Evolutionary conservation across 2,329 filamentous ascomycete genomes (phyloP).

Genomic region (Colletotrichum truncatum): DNA sequence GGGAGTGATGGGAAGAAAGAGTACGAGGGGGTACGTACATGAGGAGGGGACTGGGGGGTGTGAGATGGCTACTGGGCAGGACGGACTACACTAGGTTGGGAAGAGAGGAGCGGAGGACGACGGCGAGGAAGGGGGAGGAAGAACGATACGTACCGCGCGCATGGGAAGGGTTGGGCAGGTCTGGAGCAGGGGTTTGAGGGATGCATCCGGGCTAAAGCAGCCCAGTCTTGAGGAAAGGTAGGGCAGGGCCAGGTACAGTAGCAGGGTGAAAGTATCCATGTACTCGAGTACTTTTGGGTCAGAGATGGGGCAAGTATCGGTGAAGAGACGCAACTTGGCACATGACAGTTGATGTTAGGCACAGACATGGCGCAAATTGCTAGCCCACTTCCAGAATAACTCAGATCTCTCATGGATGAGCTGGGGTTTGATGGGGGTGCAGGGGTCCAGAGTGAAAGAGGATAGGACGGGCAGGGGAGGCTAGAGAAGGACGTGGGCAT

Average conservation of each 20-base stretch:
- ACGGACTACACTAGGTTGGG: background rate
- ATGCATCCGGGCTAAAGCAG: slow-evolving; percentile 27
- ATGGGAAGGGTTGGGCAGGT: no score
- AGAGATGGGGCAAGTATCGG: slow-evolving; percentile 27
- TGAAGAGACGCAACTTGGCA: slow-evolving; percentile 31
- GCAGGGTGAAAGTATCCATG: background rate
- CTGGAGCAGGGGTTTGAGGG: slow-evolving; percentile 20
- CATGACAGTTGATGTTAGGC: slow-evolving; percentile 29
- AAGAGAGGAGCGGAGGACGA: background rate
- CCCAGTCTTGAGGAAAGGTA: slow-evolving; percentile 12
- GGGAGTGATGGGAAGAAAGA: slow-evolving; percentile 8
- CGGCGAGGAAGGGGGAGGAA: no score
- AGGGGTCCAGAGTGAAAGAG: slow-evolving; percentile 8
- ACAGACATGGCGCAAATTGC: slow-evolving; percentile 31
- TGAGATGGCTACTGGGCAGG: background rate
- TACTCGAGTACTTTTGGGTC: background rate
- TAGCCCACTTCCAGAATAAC: slow-evolving; percentile 29
- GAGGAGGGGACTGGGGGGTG: background rate
- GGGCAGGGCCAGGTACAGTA: background rate
- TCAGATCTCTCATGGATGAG: slow-evolving; percentile 26
- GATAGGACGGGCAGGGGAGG: slow-evolving; percentile 3
- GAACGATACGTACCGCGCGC: background rate
- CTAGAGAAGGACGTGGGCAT: background rate
- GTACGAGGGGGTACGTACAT: slow-evolving; percentile 5
- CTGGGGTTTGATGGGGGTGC: slow-evolving; percentile 8